Evolutionary conservation across 2,329 filamentous ascomycete genomes (phyloP).

Genomic region (Paecilomyces variotii): DNA sequence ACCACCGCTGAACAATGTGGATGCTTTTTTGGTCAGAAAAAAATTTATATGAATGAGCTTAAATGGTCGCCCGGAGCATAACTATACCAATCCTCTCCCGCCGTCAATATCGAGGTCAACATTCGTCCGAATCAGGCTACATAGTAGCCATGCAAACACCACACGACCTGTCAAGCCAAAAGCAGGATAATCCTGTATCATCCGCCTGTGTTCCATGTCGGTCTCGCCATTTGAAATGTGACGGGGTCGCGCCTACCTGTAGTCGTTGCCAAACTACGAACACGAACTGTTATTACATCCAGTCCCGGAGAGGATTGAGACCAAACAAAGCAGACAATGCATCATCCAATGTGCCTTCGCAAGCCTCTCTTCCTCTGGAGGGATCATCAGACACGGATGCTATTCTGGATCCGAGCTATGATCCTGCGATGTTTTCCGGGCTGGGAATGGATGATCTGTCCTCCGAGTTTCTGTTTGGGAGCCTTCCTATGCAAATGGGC

Average conservation of each 20-base stretch:
- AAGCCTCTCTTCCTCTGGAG: background rate
- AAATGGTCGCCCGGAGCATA: background rate
- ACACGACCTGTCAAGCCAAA: background rate
- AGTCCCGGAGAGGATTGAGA: constrained; percentile 37
- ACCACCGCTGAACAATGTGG: background rate
- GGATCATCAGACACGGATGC: background rate
- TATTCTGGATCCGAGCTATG: background rate
- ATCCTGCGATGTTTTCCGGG: background rate
- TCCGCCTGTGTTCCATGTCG: constrained; percentile 26
- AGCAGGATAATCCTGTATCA: constrained; percentile 5
- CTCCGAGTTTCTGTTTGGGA: background rate
- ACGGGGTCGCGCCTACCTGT: constrained; percentile 37
- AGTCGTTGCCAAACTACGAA: constrained; percentile 33
- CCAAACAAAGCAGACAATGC: background rate
- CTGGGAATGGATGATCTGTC: background rate
- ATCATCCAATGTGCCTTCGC: background rate
- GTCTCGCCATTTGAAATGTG: constrained; percentile 40
- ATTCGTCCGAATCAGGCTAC: background rate
- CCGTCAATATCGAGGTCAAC: background rate
- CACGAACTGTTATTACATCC: constrained; percentile 41
- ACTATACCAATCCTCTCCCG: background rate
- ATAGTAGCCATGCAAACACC: background rate
- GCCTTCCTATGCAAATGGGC: background rate
- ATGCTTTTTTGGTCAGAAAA: background rate
- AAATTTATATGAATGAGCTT: background rate